Base-by-base conservation (phyloP, 164 flowering plant genomes). In the Nelumbo lutea region DNA sequence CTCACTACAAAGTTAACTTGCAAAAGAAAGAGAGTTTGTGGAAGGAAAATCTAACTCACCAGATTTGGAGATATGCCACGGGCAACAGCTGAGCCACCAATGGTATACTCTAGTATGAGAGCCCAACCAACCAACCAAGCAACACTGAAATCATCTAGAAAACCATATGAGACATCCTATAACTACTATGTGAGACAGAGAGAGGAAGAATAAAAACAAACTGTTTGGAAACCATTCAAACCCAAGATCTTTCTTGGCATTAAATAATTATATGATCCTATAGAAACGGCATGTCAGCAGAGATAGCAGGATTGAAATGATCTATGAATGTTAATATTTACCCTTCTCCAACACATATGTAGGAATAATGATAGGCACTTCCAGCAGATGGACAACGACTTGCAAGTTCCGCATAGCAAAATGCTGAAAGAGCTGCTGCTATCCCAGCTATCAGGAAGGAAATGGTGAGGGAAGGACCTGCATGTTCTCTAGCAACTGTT, bases 101-200 rank as follows among this genome's bases (percentile, higher is more conserved):
- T 83, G 14, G 97, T 92, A 73, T 95, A 95, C 71, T 95, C 98
- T 83, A 95, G 78, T 68, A 95, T 85, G 69, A 95, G 78, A 41
- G 96, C 96, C 98, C 97, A 95, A 48, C 98, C 98, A 74, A 95
- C 76, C 74, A 95, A 65, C 98, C 98, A 92, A 57, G 98, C 98
- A 77, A 86, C 83, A 59, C 98, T 95, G 90, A 15, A 72, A 70
- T 60, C 68, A 78, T 47, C 48, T 0, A 74, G 15, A 76, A 10
- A 41, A 42, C 38, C 27, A 72, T 57, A 57, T 71, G 56, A 75
- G 27, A 27, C 27, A 27, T 27, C 27, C 27, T 27, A 27, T 27
- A 27, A 27, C 27, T 27, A 27, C 27, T 27, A 27, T 27, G 27
- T 27, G 27, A 27, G 27, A 27, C 27, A 27, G 27, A 27, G 27